A percentile compares a stretch with the other conserved stretches of the same genome.
Conservation (phyloP, 768 basidiomycete species). For the Glaciozyma antarctica region DNA sequence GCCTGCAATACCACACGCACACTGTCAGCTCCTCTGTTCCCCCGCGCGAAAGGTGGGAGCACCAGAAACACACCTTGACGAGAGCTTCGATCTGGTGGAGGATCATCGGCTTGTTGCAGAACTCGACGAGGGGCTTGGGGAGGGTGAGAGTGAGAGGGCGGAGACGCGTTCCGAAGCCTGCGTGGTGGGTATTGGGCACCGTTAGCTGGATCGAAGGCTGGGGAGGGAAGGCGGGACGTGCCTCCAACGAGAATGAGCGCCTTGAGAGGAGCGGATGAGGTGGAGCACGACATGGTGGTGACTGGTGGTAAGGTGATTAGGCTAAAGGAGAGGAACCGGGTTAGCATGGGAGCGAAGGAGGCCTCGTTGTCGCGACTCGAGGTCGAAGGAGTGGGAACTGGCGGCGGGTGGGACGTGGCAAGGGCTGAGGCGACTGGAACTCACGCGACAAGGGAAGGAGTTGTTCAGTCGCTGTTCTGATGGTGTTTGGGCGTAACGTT, state of each 20-base stretch:
- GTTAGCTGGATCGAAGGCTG: background rate
- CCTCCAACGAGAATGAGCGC: constrained; percentile 47
- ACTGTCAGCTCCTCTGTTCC: background rate
- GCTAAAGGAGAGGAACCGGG: no score
- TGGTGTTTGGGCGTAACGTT: background rate
- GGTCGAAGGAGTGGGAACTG: no score
- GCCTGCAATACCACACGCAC: constrained; percentile 34
- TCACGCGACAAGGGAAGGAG: no score
- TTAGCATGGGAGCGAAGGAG: background rate
- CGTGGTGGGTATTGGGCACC: no score
- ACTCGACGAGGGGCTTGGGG: constrained; percentile 45
- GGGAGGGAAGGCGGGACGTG: constrained; percentile 30
- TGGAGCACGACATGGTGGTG: constrained; percentile 17
- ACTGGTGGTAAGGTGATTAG: background rate
- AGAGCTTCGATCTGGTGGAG: constrained; percentile 46
- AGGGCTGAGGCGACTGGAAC: no score
- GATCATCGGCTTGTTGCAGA: constrained; percentile 44
- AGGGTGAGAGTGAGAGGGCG: constrained; percentile 45
- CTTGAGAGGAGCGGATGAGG: constrained; percentile 30
- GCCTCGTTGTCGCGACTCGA: no score
- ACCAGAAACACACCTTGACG: constrained; percentile 39
- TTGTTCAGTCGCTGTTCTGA: background rate
- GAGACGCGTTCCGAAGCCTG: constrained; percentile 46
- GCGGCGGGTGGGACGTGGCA: no score
- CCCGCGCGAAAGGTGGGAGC: background rate